These are phyloP conservation scores for Flaveria brownii DNA, from an alignment of 129 eudicot genomes.

Conservation along the genomic window DNA sequence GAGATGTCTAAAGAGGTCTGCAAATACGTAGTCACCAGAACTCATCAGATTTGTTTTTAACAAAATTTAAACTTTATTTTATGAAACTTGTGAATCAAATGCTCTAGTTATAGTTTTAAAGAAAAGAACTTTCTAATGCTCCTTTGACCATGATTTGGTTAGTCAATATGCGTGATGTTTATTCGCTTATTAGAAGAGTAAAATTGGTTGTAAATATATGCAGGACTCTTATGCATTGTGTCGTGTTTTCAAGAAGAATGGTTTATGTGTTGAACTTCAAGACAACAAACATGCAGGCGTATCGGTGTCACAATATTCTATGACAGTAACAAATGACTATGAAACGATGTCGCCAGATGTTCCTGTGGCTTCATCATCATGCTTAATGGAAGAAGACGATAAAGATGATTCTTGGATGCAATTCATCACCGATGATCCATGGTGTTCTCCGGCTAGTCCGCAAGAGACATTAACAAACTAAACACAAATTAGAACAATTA, in stretches of 20 bases:
- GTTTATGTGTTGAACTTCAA: conserved; percentile 67
- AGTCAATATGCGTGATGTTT: not conserved
- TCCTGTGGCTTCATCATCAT: conserved; percentile 52
- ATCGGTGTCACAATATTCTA: conserved; percentile 34
- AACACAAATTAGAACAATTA: conserved; percentile 14
- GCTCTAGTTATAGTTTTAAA: no score
- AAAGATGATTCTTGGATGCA: conserved; percentile 97
- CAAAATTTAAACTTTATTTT: no score
- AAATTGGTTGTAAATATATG: not conserved
- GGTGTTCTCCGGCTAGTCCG: conserved; percentile 59
- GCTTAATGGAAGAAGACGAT: conserved; percentile 57
- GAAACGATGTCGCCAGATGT: conserved; percentile 65
- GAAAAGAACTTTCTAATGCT: no score
- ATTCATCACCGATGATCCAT: conserved; percentile 84
- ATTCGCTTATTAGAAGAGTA: not conserved
- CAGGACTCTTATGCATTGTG: conserved; percentile 93
- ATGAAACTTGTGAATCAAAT: no score
- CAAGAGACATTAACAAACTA: conserved; percentile 34
- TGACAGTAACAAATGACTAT: conserved; percentile 37
- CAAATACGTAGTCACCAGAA: no score
- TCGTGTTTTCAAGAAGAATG: conserved; percentile 89
- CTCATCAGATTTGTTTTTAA: no score
- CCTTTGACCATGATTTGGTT: no score
- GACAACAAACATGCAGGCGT: conserved; percentile 51
- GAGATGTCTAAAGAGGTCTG: no score